phyloP scores from a whole-genome alignment of 768 basidiomycete genomes.

The Pulveroboletus sp. region DNA sequence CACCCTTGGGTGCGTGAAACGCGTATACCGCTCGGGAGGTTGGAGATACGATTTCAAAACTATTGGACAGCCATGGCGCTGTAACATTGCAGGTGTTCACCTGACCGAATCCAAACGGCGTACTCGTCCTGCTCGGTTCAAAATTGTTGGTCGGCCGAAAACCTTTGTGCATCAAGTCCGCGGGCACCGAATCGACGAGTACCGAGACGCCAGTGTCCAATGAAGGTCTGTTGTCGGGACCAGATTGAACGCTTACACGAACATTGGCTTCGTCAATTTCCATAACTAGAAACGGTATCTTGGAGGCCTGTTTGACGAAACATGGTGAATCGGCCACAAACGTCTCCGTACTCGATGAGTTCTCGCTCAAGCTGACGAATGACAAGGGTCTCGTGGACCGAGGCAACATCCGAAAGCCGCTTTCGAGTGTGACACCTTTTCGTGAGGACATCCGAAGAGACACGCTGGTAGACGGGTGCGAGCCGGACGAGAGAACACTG shows the following conservation, averaged over 20 bases:
- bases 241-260: background rate
- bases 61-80: background rate
- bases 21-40: slow-evolving; percentile 3
- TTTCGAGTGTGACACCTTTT: background rate
- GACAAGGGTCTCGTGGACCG: slow-evolving; percentile 9
- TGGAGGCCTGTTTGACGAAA: slow-evolving; percentile 5
- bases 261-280: background rate
- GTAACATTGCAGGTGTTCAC: background rate
- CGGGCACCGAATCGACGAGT: background rate
- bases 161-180: background rate
- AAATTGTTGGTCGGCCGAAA: slow-evolving; percentile 3
- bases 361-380: slow-evolving; percentile 4
- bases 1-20: slow-evolving; percentile 1
- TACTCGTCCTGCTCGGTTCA: slow-evolving; percentile 16
- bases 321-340: slow-evolving; percentile 24
- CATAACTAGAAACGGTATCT: slow-evolving; percentile 6
- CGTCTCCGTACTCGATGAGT: slow-evolving; percentile 18
- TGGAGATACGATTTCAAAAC: background rate
- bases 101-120: slow-evolving; percentile 7
- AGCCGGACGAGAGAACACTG: background rate
- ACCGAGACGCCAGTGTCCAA: background rate
- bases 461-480: background rate
- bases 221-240: background rate
- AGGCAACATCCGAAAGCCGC: slow-evolving; percentile 2
- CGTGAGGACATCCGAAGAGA: slow-evolving; percentile 10